Conservation (phyloP, 2,329 filamentous ascomycete species). For the Aspergillus melleus region DNA sequence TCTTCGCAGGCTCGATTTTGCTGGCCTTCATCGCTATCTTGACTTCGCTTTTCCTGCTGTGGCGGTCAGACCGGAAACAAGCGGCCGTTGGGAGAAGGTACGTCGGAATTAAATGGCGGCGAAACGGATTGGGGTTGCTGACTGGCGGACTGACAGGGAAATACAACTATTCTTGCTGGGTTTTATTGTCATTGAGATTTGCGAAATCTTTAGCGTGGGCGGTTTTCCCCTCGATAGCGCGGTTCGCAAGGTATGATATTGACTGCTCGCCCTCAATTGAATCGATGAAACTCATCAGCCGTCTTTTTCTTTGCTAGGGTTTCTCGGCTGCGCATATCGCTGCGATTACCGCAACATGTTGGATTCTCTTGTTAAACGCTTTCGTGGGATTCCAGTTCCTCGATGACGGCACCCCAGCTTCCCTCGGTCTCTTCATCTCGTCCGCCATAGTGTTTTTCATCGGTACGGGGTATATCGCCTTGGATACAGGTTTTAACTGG, state of each 20-base stretch:
- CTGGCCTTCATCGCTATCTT: constrained; percentile 76
- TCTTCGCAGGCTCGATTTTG: constrained; percentile 73
- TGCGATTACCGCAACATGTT: constrained; percentile 81
- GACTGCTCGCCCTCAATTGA: neutral
- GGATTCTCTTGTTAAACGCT: constrained; percentile 90
- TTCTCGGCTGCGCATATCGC: constrained; percentile 91
- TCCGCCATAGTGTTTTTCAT: constrained; percentile 76
- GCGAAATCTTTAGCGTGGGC: constrained; percentile 94
- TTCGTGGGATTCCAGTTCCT: constrained; percentile 90
- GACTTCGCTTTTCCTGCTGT: constrained; percentile 66
- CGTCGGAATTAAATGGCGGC: neutral
- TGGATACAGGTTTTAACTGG: constrained; percentile 88
- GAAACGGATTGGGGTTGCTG: neutral
- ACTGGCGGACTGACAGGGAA: constrained; percentile 61
- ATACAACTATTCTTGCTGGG: constrained; percentile 91
- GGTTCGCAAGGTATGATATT: constrained; percentile 65
- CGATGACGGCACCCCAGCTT: constrained; percentile 87
- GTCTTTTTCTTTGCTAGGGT: constrained; percentile 51
- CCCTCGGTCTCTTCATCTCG: constrained; percentile 69
- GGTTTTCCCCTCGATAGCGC: constrained; percentile 73
- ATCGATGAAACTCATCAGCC: constrained; percentile 10
- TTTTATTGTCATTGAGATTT: constrained; percentile 85
- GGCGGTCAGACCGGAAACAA: constrained; percentile 82
- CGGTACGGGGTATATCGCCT: constrained; percentile 90
- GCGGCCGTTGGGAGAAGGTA: constrained; percentile 92